phyloP scores from a whole-genome alignment of 2,329 filamentous ascomycete genomes.

The Scleromitrula shiraiana region DNA sequence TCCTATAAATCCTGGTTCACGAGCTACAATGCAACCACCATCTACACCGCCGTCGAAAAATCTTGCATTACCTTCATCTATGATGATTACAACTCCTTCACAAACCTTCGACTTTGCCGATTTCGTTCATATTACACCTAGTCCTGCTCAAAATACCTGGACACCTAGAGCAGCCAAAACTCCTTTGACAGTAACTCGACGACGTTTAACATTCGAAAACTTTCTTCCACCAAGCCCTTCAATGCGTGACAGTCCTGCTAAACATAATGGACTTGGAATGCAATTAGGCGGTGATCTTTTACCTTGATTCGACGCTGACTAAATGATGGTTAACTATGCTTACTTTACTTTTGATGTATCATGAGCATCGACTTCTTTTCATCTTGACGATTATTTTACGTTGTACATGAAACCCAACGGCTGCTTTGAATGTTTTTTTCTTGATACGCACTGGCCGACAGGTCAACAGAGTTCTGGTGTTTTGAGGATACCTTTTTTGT shows the following conservation, averaged over 20 bases:
- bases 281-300: slow-evolving; percentile 58
- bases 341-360: slow-evolving; percentile 6
- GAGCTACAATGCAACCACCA: slow-evolving; percentile 56
- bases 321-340: neutral
- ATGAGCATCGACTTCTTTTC: slow-evolving; percentile 29
- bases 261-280: slow-evolving; percentile 49
- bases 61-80: slow-evolving; percentile 67
- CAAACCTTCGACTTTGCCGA: slow-evolving; percentile 89
- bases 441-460: slow-evolving; percentile 3
- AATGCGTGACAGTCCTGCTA: slow-evolving; percentile 25
- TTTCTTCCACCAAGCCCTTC: slow-evolving; percentile 17
- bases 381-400: slow-evolving; percentile 53
- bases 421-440: slow-evolving; percentile 10
- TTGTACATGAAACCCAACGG: slow-evolving; percentile 13
- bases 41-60: slow-evolving; percentile 70
- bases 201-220: slow-evolving; percentile 26
- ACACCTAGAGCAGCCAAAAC: slow-evolving; percentile 26
- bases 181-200: slow-evolving; percentile 21
- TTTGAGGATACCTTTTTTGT: neutral
- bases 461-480: slow-evolving; percentile 6
- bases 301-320: no score
- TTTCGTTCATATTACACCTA: slow-evolving; percentile 95
- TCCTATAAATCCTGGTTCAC: slow-evolving; percentile 55
- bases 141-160: slow-evolving; percentile 84
- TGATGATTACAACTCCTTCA: slow-evolving; percentile 88